A percentile compares a stretch with the other conserved stretches of the same genome.
phyloP scores from a whole-genome alignment of 2,329 filamentous ascomycete genomes.

The Penicillium sp. region DNA sequence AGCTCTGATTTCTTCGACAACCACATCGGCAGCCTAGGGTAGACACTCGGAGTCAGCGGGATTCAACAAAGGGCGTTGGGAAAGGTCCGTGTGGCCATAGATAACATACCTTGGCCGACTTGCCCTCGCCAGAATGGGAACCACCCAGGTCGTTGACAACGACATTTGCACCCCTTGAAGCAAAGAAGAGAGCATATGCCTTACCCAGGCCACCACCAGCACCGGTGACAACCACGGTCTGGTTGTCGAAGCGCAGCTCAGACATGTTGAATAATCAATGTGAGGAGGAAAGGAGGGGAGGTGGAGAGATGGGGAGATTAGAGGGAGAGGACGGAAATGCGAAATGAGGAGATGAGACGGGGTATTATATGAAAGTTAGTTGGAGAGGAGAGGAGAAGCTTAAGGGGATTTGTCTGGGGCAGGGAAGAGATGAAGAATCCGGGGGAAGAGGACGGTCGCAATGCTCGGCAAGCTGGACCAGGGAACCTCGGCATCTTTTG shows the following conservation, averaged over 20 bases:
- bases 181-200: constrained; percentile 82
- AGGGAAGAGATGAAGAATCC: too few relatives aligned
- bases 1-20: constrained; percentile 52
- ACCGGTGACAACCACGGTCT: constrained; percentile 81
- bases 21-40: constrained; percentile 54
- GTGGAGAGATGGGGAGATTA: constrained; percentile 21
- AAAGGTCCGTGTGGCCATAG: too few relatives aligned
- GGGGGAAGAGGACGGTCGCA: too few relatives aligned
- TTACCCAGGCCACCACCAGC: constrained; percentile 74
- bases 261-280: constrained; percentile 44
- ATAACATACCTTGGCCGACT: constrained; percentile 63
- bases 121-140: constrained; percentile 86
- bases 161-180: constrained; percentile 79
- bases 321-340: too few relatives aligned
- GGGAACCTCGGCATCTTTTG: too few relatives aligned
- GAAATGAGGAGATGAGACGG: too few relatives aligned
- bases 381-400: too few relatives aligned
- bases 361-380: too few relatives aligned
- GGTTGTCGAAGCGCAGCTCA: constrained; percentile 74
- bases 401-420: too few relatives aligned
- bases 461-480: too few relatives aligned
- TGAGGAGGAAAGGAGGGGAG: constrained; percentile 10
- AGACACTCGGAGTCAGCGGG: background rate
- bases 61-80: too few relatives aligned
- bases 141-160: constrained; percentile 94